phyloP scores from a whole-genome alignment of 2,329 filamentous ascomycete genomes.

The Chaetomiaceae sp. region DNA sequence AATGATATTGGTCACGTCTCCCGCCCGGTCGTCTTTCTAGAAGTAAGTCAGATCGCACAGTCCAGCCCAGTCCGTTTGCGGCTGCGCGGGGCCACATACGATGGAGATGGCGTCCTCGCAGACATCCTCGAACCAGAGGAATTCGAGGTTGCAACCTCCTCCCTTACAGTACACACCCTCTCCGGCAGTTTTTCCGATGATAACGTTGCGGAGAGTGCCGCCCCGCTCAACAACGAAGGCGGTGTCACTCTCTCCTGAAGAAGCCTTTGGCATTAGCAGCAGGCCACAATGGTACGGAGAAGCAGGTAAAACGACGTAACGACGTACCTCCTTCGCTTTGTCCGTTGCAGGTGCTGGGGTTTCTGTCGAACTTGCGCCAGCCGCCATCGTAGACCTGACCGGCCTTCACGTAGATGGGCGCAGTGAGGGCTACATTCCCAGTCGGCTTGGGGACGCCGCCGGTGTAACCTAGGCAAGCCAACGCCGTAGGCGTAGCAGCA shows the following conservation, averaged over 20 bases:
- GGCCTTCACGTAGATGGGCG: not conserved
- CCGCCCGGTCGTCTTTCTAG: not conserved
- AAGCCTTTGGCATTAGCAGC: not conserved
- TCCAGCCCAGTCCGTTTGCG: not conserved
- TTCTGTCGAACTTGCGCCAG: not conserved
- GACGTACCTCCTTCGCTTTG: not conserved
- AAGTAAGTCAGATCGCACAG: not conserved
- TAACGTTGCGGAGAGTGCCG: slow-evolving; percentile 2
- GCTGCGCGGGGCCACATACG: not conserved
- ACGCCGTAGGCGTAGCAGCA: not conserved
- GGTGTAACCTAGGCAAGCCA: not conserved
- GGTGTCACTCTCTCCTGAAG: not conserved
- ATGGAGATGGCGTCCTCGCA: slow-evolving; percentile 5
- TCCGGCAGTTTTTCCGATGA: slow-evolving; percentile 1
- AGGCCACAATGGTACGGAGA: not conserved
- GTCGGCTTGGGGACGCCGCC: not conserved
- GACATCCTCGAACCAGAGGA: slow-evolving; percentile 1
- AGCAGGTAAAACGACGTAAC: too few relatives aligned
- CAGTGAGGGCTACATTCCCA: not conserved
- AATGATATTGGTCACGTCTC: slow-evolving; percentile 4
- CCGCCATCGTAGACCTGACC: not conserved
- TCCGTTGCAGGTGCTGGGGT: not conserved
- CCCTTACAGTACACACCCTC: slow-evolving; percentile 3
- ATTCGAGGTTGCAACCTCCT: slow-evolving; percentile 2
- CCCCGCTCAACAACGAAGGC: slow-evolving; percentile 1